phyloP scores from a whole-genome alignment of 1,139 yeast genomes.

The Zygoascus meyerae region DNA sequence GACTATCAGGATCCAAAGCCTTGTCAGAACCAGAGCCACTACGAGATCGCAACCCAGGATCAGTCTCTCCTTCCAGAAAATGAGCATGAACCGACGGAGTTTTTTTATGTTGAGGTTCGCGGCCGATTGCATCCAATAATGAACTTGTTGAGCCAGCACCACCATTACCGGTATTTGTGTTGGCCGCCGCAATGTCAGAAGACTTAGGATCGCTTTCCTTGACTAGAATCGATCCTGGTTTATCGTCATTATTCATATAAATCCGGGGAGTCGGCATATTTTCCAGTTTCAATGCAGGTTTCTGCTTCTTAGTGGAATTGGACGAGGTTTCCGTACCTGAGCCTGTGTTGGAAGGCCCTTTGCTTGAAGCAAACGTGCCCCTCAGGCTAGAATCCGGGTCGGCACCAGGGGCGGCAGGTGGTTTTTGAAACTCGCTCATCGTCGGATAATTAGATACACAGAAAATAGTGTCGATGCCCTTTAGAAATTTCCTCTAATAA shows the following conservation, averaged over 20 bases:
- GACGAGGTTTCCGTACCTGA: background rate
- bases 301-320: slow-evolving; percentile 3
- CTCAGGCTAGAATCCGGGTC: too few relatives aligned
- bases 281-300: slow-evolving; percentile 10
- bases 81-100: slow-evolving; percentile 73
- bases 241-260: slow-evolving; percentile 2
- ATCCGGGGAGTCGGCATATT: slow-evolving; percentile 10
- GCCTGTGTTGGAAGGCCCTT: background rate
- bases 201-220: slow-evolving; percentile 9
- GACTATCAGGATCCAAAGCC: slow-evolving; percentile 6
- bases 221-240: slow-evolving; percentile 18
- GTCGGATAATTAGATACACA: too few relatives aligned
- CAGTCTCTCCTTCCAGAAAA: slow-evolving; percentile 65
- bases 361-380: background rate
- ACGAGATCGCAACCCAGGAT: slow-evolving; percentile 35
- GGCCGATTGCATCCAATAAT: slow-evolving; percentile 1
- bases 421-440: too few relatives aligned
- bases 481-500: too few relatives aligned
- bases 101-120: slow-evolving; percentile 40
- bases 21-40: slow-evolving; percentile 36
- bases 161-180: background rate
- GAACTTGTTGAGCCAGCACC: background rate
- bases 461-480: too few relatives aligned
- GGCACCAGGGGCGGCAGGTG: too few relatives aligned
- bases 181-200: background rate